Evolutionary conservation across 495 filamentous ascomycete species (phyloP).

Genomic region (Trichoderma asperelloides): DNA sequence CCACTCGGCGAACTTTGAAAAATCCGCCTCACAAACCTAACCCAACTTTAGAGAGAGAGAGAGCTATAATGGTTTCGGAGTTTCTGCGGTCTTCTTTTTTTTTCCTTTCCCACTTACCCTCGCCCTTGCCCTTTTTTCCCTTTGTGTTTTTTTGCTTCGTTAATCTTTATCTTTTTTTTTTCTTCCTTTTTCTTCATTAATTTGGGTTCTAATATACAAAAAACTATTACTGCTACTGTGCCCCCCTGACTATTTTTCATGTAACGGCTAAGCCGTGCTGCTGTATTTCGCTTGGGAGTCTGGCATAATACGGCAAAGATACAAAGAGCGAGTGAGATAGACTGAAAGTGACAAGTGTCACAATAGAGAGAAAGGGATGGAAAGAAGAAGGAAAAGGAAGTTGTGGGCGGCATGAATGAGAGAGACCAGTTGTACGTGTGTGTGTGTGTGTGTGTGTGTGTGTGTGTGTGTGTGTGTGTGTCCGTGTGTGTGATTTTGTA

Average conservation of each 20-base stretch:
- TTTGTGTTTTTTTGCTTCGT: conserved; percentile 1
- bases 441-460: no score
- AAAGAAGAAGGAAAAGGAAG: not conserved
- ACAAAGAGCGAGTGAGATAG: not conserved
- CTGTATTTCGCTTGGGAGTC: not conserved
- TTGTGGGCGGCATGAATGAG: no score
- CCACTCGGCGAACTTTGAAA: not conserved
- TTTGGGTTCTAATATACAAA: conserved; percentile 7
- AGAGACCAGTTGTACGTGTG: not conserved
- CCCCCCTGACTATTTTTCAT: not conserved
- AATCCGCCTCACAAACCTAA: not conserved
- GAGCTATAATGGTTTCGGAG: conserved; percentile 9
- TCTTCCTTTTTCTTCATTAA: not conserved
- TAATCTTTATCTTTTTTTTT: not conserved
- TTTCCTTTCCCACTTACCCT: not conserved
- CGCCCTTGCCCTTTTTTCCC: no score
- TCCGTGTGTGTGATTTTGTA: no score
- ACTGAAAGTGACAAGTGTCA: not conserved
- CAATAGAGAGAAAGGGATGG: not conserved
- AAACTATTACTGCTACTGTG: conserved; percentile 1
- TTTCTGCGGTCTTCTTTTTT: not conserved
- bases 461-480: no score
- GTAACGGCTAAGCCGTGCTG: not conserved
- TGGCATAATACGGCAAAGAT: not conserved
- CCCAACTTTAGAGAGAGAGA: conserved; percentile 9